These are phyloP conservation scores for Globisporangium apiculatum DNA, from an alignment of 352 stramenopile genomes.

Conservation along the genomic window DNA sequence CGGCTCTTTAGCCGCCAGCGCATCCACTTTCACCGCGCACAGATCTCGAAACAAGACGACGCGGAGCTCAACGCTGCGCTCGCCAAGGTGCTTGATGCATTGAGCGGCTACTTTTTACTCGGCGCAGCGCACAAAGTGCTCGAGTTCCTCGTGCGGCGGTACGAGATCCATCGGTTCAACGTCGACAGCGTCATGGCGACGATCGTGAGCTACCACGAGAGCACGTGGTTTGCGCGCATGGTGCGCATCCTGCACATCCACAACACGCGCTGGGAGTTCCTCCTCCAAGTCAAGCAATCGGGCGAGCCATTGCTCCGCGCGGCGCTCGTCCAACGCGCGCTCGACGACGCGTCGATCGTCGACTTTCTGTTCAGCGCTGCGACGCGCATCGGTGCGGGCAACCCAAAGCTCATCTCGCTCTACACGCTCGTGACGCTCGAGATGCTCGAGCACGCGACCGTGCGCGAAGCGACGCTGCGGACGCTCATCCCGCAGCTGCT, in stretches of 20 bases:
- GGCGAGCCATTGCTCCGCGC: slow-evolving; percentile 55
- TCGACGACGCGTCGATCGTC: slow-evolving; percentile 69
- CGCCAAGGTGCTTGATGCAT: slow-evolving; percentile 62
- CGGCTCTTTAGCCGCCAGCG: slow-evolving; percentile 66
- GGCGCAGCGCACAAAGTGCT: slow-evolving; percentile 79
- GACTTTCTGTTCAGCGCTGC: slow-evolving; percentile 66
- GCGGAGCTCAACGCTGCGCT: slow-evolving; percentile 58
- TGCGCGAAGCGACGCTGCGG: slow-evolving; percentile 66
- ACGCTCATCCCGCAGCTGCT: slow-evolving; percentile 79
- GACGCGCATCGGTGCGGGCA: slow-evolving; percentile 46
- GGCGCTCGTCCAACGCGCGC: slow-evolving; percentile 66
- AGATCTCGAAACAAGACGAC: slow-evolving; percentile 54
- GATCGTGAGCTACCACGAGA: slow-evolving; percentile 85
- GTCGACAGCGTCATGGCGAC: slow-evolving; percentile 76
- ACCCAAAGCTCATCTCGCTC: slow-evolving; percentile 82
- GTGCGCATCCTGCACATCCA: slow-evolving; percentile 79
- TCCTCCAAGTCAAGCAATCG: slow-evolving; percentile 65
- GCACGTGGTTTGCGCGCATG: slow-evolving; percentile 78
- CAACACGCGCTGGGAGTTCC: slow-evolving; percentile 77
- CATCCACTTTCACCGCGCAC: slow-evolving; percentile 76
- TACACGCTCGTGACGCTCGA: slow-evolving; percentile 78
- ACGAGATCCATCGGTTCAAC: slow-evolving; percentile 83
- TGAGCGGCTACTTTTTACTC: slow-evolving; percentile 80
- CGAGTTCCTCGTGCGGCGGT: slow-evolving; percentile 86
- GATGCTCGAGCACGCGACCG: slow-evolving; percentile 58